Percentiles rank a stretch among this genome's conserved stretches.
These are phyloP conservation scores for Sapria himalayana DNA, from an alignment of 345 rosid species.

Conservation along the genomic window DNA sequence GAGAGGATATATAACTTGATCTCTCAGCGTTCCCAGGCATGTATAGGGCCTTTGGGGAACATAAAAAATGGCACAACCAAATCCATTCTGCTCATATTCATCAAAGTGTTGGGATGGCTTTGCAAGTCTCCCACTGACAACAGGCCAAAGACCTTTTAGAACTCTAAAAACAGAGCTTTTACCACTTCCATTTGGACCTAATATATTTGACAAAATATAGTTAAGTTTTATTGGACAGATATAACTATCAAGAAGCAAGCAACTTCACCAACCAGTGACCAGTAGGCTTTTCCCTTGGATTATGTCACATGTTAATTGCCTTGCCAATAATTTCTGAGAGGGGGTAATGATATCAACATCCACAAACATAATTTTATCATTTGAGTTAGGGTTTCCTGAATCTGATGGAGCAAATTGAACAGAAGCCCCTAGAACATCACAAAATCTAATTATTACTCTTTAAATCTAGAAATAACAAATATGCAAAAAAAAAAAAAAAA, in stretches of 20 bases:
- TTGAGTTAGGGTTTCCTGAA: slow-evolving; percentile 17
- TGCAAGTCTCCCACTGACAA: slow-evolving; percentile 50
- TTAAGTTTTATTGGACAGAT: too few species aligned
- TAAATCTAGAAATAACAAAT: too few species aligned
- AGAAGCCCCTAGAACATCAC: too few species aligned
- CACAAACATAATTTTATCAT: slow-evolving; percentile 44
- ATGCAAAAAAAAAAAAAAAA: too few species aligned
- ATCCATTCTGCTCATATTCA: slow-evolving; percentile 30
- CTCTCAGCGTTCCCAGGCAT: slow-evolving; percentile 92
- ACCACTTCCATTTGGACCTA: slow-evolving; percentile 98
- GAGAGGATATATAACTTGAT: slow-evolving; percentile 94
- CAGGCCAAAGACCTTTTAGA: slow-evolving; percentile 92
- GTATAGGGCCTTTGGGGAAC: slow-evolving; percentile 92
- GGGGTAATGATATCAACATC: slow-evolving; percentile 81
- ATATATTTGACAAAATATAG: slow-evolving; percentile 5
- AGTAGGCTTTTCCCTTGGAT: slow-evolving; percentile 69
- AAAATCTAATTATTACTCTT: too few species aligned
- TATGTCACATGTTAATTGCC: slow-evolving; percentile 64
- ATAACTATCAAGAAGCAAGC: slow-evolving; percentile 2
- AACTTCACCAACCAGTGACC: slow-evolving; percentile 59
- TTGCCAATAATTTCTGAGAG: slow-evolving; percentile 67
- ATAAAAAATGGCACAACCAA: slow-evolving; percentile 59
- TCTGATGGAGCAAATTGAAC: too few species aligned
- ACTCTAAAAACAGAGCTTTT: slow-evolving; percentile 93
- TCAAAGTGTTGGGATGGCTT: slow-evolving; percentile 40